A percentile compares a stretch with the other conserved stretches of the same genome.
Conservation (phyloP, 257 asterid genomes). For the Fraxinus americana region DNA sequence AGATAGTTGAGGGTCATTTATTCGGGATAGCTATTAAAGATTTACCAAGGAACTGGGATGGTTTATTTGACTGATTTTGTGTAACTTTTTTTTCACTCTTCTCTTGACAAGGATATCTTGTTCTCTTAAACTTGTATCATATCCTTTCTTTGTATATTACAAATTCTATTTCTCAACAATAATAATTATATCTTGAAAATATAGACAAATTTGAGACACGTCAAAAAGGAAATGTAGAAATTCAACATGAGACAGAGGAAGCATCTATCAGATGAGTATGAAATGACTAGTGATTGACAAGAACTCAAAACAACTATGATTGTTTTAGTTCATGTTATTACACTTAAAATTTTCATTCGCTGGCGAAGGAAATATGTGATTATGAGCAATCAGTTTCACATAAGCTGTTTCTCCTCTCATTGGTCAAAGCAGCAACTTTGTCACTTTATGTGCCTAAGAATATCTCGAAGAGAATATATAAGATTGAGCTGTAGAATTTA, state of each 20-base stretch:
- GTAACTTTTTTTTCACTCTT: not conserved
- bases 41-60: slow-evolving; percentile 5
- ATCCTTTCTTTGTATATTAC: not conserved
- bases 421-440: not conserved
- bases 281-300: slow-evolving; percentile 9
- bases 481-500: not conserved
- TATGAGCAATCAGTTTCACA: not conserved
- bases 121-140: not conserved
- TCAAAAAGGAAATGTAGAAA: not conserved
- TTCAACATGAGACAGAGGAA: not conserved
- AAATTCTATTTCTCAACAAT: not conserved
- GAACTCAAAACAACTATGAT: not conserved
- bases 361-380: not conserved
- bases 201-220: not conserved
- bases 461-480: not conserved
- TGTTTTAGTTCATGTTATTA: not conserved
- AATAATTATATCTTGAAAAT: not conserved
- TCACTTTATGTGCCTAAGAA: not conserved
- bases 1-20: not conserved
- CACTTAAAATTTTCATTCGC: not conserved
- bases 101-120: slow-evolving; percentile 4
- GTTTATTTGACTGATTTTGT: slow-evolving; percentile 18
- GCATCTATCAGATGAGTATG: slow-evolving; percentile 3
- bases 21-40: slow-evolving; percentile 6
- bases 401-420: not conserved